Evolutionary conservation across 495 filamentous ascomycete genomes (phyloP).

Genomic region (Neurospora hispaniola): DNA sequence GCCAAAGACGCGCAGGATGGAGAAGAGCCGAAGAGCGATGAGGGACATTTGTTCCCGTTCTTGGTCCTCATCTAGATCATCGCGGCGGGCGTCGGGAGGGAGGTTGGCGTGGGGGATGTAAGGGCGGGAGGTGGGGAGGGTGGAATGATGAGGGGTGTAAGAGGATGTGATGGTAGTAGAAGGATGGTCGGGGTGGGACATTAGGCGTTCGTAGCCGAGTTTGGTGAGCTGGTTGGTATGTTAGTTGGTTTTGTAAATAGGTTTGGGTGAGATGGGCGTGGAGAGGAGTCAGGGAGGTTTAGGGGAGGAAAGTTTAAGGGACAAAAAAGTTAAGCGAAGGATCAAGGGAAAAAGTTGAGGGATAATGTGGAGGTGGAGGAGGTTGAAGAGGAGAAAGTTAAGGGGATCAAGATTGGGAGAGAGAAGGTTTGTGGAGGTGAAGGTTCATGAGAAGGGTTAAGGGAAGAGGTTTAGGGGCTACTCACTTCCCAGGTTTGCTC

Average conservation of each 20-base stretch:
- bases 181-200: background rate
- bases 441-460: background rate
- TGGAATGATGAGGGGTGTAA: background rate
- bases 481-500: constrained; percentile 28
- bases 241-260: background rate
- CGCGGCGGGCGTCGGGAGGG: background rate
- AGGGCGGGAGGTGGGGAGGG: background rate
- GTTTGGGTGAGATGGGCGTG: background rate
- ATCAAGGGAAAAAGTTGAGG: background rate
- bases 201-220: constrained; percentile 11
- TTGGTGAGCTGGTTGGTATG: constrained; percentile 1
- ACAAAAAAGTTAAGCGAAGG: too few species aligned
- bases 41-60: constrained; percentile 2
- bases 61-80: background rate
- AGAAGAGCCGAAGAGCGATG: constrained; percentile 1
- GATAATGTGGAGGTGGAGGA: background rate
- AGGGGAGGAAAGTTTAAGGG: background rate
- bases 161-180: background rate
- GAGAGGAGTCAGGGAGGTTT: background rate
- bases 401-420: background rate
- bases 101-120: background rate
- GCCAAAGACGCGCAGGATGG: constrained; percentile 2
- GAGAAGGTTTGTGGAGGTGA: background rate
- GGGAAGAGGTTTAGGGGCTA: background rate
- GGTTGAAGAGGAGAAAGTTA: background rate